phyloP scores from a whole-genome alignment of 2,329 filamentous ascomycete genomes.

The Ceratocystis variospora region DNA sequence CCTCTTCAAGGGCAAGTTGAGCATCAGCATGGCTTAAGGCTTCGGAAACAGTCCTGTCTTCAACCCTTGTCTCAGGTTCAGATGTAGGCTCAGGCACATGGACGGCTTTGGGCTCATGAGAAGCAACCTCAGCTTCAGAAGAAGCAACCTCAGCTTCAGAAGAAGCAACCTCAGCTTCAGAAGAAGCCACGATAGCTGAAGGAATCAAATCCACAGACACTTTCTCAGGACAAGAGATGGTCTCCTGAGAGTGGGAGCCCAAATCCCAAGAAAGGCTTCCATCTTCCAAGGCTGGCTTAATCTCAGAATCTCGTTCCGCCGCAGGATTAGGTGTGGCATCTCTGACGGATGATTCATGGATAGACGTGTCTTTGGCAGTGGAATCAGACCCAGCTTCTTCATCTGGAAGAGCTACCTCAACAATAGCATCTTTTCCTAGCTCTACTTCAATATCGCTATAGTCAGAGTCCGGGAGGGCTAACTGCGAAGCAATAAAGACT shows the following conservation, averaged over 20 bases:
- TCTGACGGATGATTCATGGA: background rate
- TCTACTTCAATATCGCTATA: background rate
- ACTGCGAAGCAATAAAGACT: background rate
- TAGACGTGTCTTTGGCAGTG: background rate
- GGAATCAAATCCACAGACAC: background rate
- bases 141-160: too few species aligned
- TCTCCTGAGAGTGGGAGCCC: background rate
- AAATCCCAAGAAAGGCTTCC: background rate
- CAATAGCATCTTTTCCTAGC: background rate
- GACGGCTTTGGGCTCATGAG: too few species aligned
- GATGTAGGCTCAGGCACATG: background rate
- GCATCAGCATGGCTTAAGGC: background rate
- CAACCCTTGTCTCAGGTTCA: background rate
- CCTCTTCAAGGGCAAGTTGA: background rate
- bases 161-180: background rate
- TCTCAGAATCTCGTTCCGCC: background rate
- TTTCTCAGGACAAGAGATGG: background rate
- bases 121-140: background rate
- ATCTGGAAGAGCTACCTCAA: background rate
- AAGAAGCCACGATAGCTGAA: background rate
- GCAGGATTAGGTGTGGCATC: background rate
- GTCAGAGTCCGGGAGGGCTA: background rate
- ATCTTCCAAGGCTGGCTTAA: too few species aligned
- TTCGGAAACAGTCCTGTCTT: background rate
- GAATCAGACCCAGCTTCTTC: background rate